Conservation (phyloP, 2,329 filamentous ascomycete species). For the Tolypocladium endophyticum region DNA sequence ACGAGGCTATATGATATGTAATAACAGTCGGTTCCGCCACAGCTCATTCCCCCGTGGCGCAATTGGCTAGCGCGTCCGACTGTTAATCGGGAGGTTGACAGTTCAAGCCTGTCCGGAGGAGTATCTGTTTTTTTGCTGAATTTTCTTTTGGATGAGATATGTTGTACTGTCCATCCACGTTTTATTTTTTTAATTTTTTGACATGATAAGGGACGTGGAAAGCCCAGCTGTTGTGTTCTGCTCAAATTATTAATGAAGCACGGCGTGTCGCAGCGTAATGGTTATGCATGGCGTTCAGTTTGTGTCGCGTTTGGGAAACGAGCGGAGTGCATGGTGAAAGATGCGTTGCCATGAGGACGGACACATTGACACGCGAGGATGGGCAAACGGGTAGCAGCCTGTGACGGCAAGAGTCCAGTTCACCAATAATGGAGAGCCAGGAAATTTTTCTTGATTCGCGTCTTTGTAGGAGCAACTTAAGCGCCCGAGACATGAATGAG, state of each 20-base stretch:
- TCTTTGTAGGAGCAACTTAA: too few relatives aligned
- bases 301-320: neutral
- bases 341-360: neutral
- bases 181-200: neutral
- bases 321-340: neutral
- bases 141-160: too few relatives aligned
- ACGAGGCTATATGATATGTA: neutral
- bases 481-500: neutral
- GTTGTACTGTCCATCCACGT: too few relatives aligned
- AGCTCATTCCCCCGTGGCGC: neutral
- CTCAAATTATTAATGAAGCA: neutral
- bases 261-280: neutral
- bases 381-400: neutral
- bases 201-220: too few relatives aligned
- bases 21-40: neutral
- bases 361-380: neutral
- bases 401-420: neutral
- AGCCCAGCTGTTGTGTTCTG: too few relatives aligned
- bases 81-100: slow-evolving; percentile 34
- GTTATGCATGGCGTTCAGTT: neutral
- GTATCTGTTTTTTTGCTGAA: neutral
- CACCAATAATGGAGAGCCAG: neutral
- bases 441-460: neutral
- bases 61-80: slow-evolving; percentile 50
- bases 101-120: slow-evolving; percentile 12